Percentiles rank a stretch among this genome's conserved stretches.
Conservation (phyloP, 2,329 filamentous ascomycete genomes). For the Penicillium griseofulvum region DNA sequence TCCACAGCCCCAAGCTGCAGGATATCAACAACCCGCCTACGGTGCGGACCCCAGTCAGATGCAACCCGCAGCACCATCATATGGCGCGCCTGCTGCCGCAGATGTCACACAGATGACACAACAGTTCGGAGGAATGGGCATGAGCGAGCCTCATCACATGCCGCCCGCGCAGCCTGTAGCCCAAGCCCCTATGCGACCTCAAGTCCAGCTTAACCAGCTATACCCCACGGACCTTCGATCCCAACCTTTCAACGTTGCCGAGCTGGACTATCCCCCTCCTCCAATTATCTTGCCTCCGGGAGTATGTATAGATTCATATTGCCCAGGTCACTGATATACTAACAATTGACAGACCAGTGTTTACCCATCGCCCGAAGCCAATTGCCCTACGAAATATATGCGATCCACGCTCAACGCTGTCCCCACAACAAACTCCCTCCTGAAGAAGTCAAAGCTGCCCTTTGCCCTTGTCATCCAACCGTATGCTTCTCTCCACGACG, state of each 20-base stretch:
- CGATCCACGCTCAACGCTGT: conserved; percentile 93
- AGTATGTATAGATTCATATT: conserved; percentile 56
- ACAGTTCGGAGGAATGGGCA: conserved; percentile 76
- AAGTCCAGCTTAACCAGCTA: conserved; percentile 72
- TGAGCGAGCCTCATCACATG: conserved; percentile 58
- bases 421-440: conserved; percentile 83
- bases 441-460: conserved; percentile 95
- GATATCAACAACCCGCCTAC: conserved; percentile 45
- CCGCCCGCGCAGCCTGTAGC: conserved; percentile 38
- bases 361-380: conserved; percentile 84
- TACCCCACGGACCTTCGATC: conserved; percentile 88
- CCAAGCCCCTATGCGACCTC: conserved; percentile 40
- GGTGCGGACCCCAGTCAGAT: conserved; percentile 45
- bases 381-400: conserved; percentile 90
- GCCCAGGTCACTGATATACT: conserved; percentile 31
- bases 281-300: conserved; percentile 88
- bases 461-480: conserved; percentile 96
- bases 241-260: conserved; percentile 89
- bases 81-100: conserved; percentile 56
- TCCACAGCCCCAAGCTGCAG: conserved; percentile 49
- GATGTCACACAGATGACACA: conserved; percentile 72
- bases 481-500: conserved; percentile 87
- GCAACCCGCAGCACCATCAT: conserved; percentile 65
- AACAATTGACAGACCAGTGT: conserved; percentile 68
- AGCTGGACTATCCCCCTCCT: conserved; percentile 87